These are phyloP conservation scores for Apiospora kogelbergensis DNA, from an alignment of 2,329 filamentous ascomycete genomes.

Conservation along the genomic window DNA sequence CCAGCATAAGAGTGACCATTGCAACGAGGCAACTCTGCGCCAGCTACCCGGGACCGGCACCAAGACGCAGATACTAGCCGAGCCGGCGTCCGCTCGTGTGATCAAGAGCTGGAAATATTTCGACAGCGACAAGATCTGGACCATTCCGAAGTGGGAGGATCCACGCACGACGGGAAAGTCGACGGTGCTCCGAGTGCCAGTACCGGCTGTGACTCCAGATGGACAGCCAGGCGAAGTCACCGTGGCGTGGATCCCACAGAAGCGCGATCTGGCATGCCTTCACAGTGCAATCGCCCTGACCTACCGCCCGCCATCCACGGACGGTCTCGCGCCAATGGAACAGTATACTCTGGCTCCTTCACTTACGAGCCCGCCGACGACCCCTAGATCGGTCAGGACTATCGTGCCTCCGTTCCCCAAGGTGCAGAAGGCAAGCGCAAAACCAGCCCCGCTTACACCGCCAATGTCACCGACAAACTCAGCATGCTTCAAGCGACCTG, in stretches of 20 bases:
- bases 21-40: constrained; percentile 67
- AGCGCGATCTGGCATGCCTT: constrained; percentile 57
- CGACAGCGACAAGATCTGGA: constrained; percentile 45
- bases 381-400: constrained; percentile 22
- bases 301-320: constrained; percentile 57
- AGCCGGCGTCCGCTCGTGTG: constrained; percentile 61
- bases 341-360: not conserved
- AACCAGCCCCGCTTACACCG: constrained; percentile 21
- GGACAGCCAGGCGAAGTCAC: constrained; percentile 67
- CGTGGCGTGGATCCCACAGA: constrained; percentile 64
- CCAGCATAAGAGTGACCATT: constrained; percentile 61
- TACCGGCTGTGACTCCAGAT: constrained; percentile 52
- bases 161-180: constrained; percentile 34
- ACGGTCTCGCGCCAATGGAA: constrained; percentile 12
- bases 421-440: not conserved
- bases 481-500: constrained; percentile 25
- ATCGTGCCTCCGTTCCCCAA: constrained; percentile 13
- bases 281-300: constrained; percentile 72
- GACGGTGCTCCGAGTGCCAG: constrained; percentile 43
- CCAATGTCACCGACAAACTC: constrained; percentile 36
- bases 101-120: constrained; percentile 72
- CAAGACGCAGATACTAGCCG: constrained; percentile 64
- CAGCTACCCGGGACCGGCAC: constrained; percentile 55
- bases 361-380: constrained; percentile 30
- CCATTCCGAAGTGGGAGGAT: constrained; percentile 48